A percentile compares a stretch with the other conserved stretches of the same genome.
These are phyloP conservation scores for Ajuga reptans DNA, from an alignment of 305 asterid species.

Conservation along the genomic window DNA sequence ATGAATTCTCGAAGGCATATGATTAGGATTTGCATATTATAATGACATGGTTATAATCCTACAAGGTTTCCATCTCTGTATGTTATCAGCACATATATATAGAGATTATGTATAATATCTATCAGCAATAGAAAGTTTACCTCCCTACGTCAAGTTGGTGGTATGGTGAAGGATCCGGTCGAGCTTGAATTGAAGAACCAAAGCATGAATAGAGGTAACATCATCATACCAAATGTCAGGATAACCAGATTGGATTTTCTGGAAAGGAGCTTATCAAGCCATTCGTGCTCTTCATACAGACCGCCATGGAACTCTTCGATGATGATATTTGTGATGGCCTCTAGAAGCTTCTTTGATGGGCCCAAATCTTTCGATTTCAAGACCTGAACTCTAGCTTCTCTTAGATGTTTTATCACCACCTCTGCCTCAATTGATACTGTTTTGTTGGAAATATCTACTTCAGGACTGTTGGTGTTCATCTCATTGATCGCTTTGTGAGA, in stretches of 20 bases:
- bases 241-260: slow-evolving; percentile 27
- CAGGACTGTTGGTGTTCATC: slow-evolving; percentile 14
- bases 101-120: not conserved
- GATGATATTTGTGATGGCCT: slow-evolving; percentile 31
- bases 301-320: slow-evolving; percentile 41
- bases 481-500: slow-evolving; percentile 17
- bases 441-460: slow-evolving; percentile 20
- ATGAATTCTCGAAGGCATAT: too few species aligned
- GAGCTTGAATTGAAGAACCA: slow-evolving; percentile 22
- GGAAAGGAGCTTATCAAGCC: slow-evolving; percentile 28
- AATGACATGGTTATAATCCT: not conserved
- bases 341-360: slow-evolving; percentile 47
- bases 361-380: slow-evolving; percentile 37
- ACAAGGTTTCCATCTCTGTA: not conserved
- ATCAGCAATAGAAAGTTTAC: slow-evolving; percentile 3
- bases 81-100: not conserved
- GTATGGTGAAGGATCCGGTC: slow-evolving; percentile 9
- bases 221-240: slow-evolving; percentile 31
- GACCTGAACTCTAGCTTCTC: slow-evolving; percentile 43
- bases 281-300: slow-evolving; percentile 34
- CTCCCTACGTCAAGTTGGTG: slow-evolving; percentile 31
- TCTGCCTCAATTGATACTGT: slow-evolving; percentile 38
- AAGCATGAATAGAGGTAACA: slow-evolving; percentile 24
- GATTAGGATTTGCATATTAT: not conserved
- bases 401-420: slow-evolving; percentile 37